Percentiles rank a stretch among this genome's conserved stretches.
phyloP scores from a whole-genome alignment of 2,329 filamentous ascomycete species.

The Trichoderma brevicompactum region DNA sequence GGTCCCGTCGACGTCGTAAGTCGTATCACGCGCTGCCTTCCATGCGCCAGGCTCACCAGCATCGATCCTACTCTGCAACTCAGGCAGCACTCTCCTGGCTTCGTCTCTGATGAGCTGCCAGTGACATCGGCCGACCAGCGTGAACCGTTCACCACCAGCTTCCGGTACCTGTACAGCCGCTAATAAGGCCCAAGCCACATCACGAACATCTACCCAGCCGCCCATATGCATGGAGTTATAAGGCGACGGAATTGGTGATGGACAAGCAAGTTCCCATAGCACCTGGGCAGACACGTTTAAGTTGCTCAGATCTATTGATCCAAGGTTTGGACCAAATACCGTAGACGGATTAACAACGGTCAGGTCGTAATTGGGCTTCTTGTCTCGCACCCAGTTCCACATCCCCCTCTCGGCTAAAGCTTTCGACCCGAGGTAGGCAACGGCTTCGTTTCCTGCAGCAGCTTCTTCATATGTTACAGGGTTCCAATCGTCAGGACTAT shows the following conservation, averaged over 20 bases:
- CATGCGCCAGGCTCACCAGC: not conserved
- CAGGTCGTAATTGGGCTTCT: slow-evolving; percentile 31
- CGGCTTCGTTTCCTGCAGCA: slow-evolving; percentile 18
- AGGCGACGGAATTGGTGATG: not conserved
- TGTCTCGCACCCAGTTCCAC: slow-evolving; percentile 52
- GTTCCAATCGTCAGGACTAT: not conserved
- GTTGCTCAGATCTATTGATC: not conserved
- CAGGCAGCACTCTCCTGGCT: not conserved
- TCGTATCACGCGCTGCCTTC: not conserved
- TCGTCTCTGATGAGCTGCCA: not conserved
- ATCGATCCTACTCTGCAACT: not conserved
- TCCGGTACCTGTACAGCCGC: not conserved
- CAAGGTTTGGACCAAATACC: not conserved
- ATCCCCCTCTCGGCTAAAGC: slow-evolving; percentile 69
- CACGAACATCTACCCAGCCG: not conserved
- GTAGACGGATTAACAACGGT: not conserved
- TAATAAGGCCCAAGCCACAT: not conserved
- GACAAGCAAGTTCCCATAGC: not conserved
- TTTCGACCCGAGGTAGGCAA: slow-evolving; percentile 35
- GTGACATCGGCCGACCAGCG: not conserved
- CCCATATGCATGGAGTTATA: not conserved
- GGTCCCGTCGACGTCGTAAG: slow-evolving; percentile 4
- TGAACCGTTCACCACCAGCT: slow-evolving; percentile 3
- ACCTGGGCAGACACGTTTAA: not conserved
- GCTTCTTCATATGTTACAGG: slow-evolving; percentile 8